Percentiles rank a stretch among this genome's conserved stretches.
These are phyloP conservation scores for Gossypium aridum DNA, from an alignment of 441 rosid genomes.

Conservation along the genomic window DNA sequence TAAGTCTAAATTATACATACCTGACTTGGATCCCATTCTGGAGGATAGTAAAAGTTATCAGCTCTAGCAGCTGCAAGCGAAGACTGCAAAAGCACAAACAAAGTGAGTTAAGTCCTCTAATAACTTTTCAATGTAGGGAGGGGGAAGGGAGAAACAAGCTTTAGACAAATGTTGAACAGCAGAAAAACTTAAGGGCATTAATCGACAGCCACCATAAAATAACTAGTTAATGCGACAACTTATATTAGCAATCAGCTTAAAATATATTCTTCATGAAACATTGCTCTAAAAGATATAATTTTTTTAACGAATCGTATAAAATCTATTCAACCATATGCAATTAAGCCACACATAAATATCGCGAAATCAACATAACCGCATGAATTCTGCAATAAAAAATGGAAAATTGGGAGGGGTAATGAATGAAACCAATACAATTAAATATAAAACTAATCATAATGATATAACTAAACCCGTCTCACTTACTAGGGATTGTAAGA, in stretches of 20 bases:
- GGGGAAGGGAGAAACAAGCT: not conserved
- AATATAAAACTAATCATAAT: not conserved
- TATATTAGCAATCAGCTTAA: not conserved
- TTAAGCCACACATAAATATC: not conserved
- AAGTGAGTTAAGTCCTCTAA: not conserved
- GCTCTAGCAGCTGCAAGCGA: slow-evolving; percentile 96
- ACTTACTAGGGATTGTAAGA: not conserved
- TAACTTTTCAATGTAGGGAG: not conserved
- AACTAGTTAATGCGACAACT: not conserved
- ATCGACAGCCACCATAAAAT: not conserved
- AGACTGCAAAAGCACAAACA: slow-evolving; percentile 49
- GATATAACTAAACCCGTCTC: not conserved
- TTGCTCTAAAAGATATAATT: not conserved
- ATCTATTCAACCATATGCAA: not conserved
- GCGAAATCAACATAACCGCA: not conserved
- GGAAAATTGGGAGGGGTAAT: not conserved
- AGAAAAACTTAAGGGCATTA: not conserved
- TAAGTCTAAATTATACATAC: slow-evolving; percentile 16
- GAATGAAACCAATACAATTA: not conserved
- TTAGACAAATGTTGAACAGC: not conserved
- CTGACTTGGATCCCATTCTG: slow-evolving; percentile 91
- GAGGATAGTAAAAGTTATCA: slow-evolving; percentile 90
- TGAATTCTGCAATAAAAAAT: not conserved
- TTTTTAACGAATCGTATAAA: not conserved
- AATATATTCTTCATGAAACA: not conserved